Conservation (phyloP, 257 asterid species). For the Lithospermum erythrorhizon region DNA sequence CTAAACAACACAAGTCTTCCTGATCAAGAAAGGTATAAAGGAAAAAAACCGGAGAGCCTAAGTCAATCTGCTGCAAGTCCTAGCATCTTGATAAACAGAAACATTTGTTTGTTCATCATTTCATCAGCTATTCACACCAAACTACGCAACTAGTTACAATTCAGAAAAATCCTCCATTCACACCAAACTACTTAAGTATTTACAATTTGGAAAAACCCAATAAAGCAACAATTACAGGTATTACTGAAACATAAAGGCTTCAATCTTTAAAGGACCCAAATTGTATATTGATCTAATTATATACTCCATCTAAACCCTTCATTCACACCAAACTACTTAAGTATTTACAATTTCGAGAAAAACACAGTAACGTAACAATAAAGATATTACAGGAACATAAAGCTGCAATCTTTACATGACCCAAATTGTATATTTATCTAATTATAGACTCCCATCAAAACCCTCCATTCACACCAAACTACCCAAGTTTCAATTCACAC, state of each 20-base stretch:
- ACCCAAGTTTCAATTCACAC: too few relatives aligned
- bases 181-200: background rate
- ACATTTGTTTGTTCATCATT: background rate
- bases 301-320: too few relatives aligned
- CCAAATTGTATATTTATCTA: constrained; percentile 1
- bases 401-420: too few relatives aligned
- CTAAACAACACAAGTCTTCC: background rate
- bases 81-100: too few relatives aligned
- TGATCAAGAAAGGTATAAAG: background rate
- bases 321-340: background rate
- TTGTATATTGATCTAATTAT: background rate
- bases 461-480: too few relatives aligned
- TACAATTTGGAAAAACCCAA: background rate
- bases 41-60: background rate
- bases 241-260: constrained; percentile 4
- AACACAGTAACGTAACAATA: constrained; percentile 1
- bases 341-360: too few relatives aligned
- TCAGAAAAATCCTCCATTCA: too few relatives aligned
- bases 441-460: too few relatives aligned
- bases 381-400: background rate
- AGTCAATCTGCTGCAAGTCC: background rate
- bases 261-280: constrained; percentile 7
- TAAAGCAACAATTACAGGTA: background rate
- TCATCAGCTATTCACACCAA: background rate
- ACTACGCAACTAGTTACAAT: too few relatives aligned